Percentiles rank a stretch among this genome's conserved stretches.
These are phyloP conservation scores for Fagopyrum homotropicum DNA, from an alignment of 148 eudicot species.

Conservation along the genomic window DNA sequence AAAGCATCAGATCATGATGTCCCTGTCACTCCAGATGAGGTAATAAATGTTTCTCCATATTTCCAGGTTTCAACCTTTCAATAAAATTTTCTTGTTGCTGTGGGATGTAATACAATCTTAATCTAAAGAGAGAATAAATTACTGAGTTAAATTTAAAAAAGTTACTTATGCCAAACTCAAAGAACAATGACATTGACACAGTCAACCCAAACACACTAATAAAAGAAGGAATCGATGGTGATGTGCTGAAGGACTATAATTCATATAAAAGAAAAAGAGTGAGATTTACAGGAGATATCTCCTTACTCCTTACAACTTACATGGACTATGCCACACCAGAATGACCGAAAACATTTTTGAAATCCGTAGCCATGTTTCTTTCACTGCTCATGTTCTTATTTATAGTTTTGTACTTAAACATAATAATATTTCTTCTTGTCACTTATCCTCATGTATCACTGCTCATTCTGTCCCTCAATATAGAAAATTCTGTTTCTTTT, in stretches of 20 bases:
- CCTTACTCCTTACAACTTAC: too few relatives aligned
- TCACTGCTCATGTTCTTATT: neutral
- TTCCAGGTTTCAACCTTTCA: neutral
- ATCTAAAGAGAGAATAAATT: neutral
- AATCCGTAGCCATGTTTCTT: neutral
- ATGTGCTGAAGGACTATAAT: neutral
- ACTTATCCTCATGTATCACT: neutral
- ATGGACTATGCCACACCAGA: too few relatives aligned
- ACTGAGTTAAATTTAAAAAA: neutral
- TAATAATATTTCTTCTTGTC: neutral
- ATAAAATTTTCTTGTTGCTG: neutral
- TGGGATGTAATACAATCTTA: neutral
- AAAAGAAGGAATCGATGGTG: neutral
- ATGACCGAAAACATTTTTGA: neutral
- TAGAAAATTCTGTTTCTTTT: neutral
- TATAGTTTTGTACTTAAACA: neutral
- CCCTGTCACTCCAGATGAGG: slow-evolving; percentile 91
- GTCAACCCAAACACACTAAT: neutral
- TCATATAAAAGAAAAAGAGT: neutral
- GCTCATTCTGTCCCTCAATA: neutral
- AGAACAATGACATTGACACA: neutral
- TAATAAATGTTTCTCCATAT: slow-evolving; percentile 8
- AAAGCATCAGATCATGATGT: slow-evolving; percentile 98
- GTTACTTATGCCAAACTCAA: neutral
- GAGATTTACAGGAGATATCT: neutral